Evolutionary conservation across 176 grass and related monocot species (phyloP).

Genomic region (Eremochloa ophiuroides): DNA sequence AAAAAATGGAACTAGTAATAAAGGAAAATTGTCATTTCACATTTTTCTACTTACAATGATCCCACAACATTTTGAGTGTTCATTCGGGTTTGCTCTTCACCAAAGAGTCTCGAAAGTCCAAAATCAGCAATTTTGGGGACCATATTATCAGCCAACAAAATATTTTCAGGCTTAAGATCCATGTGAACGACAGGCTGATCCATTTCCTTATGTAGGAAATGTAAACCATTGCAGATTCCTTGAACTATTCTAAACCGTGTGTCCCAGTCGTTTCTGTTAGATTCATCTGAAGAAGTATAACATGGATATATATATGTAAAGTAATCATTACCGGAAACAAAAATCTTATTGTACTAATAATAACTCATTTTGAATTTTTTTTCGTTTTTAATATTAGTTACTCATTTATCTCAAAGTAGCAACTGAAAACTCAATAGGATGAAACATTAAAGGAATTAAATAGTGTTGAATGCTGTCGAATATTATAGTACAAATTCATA

Average conservation of each 20-base stretch:
- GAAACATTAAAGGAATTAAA: not conserved
- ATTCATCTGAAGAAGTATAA: not conserved
- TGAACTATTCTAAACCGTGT: conserved; percentile 29
- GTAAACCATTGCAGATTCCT: conserved; percentile 13
- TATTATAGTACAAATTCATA: not conserved
- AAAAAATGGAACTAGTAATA: not conserved
- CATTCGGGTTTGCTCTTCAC: conserved; percentile 30
- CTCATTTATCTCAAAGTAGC: not conserved
- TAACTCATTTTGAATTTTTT: not conserved
- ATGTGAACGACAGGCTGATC: conserved; percentile 11
- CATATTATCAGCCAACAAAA: conserved; percentile 32
- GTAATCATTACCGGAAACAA: not conserved
- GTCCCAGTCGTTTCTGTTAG: not conserved
- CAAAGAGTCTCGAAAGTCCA: conserved; percentile 24
- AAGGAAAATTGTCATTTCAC: not conserved
- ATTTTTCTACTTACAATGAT: conserved; percentile 15
- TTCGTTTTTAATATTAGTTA: not conserved
- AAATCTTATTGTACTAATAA: not conserved
- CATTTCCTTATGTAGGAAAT: conserved; percentile 16
- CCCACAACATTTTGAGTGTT: conserved; percentile 39
- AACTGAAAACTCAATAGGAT: not conserved
- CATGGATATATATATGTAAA: not conserved
- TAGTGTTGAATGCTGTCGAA: not conserved
- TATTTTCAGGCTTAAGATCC: conserved; percentile 26
- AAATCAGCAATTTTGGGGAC: conserved; percentile 37